phyloP scores from a whole-genome alignment of 257 asterid species.

The Salvia splendens region DNA sequence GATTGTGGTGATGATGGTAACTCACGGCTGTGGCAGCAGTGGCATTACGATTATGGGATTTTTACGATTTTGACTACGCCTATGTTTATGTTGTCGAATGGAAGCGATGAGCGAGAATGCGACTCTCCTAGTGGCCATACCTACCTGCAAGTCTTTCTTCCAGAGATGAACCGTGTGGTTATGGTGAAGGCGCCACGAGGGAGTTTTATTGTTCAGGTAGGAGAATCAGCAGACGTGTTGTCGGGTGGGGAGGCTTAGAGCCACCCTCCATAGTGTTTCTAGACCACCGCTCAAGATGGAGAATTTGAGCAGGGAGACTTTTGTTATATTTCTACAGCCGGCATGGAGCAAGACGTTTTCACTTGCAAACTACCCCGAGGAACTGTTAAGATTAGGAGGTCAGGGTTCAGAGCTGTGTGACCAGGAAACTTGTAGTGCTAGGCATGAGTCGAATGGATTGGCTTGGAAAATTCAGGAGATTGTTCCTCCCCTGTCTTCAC shows the following conservation, averaged over 20 bases:
- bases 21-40: constrained; percentile 74
- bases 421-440: constrained; percentile 16
- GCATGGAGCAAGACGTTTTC: constrained; percentile 73
- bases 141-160: constrained; percentile 68
- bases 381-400: constrained; percentile 30
- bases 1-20: constrained; percentile 18
- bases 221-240: constrained; percentile 79
- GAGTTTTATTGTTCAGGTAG: constrained; percentile 85
- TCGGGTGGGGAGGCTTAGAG: constrained; percentile 82
- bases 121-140: constrained; percentile 66
- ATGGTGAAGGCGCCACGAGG: constrained; percentile 57
- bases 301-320: constrained; percentile 80
- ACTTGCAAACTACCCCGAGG: constrained; percentile 57
- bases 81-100: constrained; percentile 54
- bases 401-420: constrained; percentile 29
- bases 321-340: constrained; percentile 84
- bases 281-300: constrained; percentile 55
- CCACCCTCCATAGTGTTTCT: constrained; percentile 79
- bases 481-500: constrained; percentile 65
- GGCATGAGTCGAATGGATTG: constrained; percentile 35
- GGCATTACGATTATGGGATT: constrained; percentile 95
- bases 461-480: constrained; percentile 40
- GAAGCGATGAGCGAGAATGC: constrained; percentile 42
- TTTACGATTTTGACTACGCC: constrained; percentile 77
- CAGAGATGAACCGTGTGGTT: constrained; percentile 46